Percentiles rank a stretch among this genome's conserved stretches.
These are phyloP conservation scores for Arctostaphylos glauca DNA, from an alignment of 148 eudicot genomes.

Conservation along the genomic window DNA sequence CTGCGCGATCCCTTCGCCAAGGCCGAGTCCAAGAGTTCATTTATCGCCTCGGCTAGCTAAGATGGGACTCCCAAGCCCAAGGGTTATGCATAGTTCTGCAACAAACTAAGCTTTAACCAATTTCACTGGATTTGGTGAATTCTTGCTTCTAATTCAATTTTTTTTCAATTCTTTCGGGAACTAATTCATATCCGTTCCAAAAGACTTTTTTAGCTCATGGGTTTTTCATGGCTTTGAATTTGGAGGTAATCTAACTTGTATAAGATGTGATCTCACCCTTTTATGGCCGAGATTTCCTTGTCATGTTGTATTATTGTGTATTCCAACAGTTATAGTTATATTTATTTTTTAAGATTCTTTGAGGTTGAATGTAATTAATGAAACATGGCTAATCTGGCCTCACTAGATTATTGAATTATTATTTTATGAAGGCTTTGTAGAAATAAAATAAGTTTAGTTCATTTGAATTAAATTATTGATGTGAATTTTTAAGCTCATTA, in stretches of 20 bases:
- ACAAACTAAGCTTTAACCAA: not conserved
- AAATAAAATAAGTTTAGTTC: not conserved
- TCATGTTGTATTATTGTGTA: not conserved
- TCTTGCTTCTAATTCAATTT: not conserved
- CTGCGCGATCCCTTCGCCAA: conserved; percentile 13
- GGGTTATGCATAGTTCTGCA: not conserved
- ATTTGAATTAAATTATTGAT: too few relatives aligned
- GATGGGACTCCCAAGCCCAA: conserved; percentile 20
- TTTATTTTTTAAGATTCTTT: not conserved
- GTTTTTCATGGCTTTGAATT: conserved; percentile 11
- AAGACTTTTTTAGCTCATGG: too few relatives aligned
- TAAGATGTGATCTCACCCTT: not conserved
- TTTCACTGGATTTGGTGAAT: not conserved
- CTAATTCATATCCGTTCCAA: too few relatives aligned
- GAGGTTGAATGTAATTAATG: not conserved
- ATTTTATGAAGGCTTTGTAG: too few relatives aligned
- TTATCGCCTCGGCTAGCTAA: conserved; percentile 9
- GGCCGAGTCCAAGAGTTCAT: conserved; percentile 17
- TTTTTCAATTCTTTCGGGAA: too few relatives aligned
- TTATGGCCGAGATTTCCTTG: not conserved
- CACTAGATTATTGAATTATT: too few relatives aligned
- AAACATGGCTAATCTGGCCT: too few relatives aligned
- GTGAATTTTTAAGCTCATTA: too few relatives aligned
- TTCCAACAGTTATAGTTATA: not conserved
- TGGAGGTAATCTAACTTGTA: conserved; percentile 6